These are phyloP conservation scores for Phytophthora ramorum DNA, from an alignment of 352 stramenopile genomes.

Conservation along the genomic window DNA sequence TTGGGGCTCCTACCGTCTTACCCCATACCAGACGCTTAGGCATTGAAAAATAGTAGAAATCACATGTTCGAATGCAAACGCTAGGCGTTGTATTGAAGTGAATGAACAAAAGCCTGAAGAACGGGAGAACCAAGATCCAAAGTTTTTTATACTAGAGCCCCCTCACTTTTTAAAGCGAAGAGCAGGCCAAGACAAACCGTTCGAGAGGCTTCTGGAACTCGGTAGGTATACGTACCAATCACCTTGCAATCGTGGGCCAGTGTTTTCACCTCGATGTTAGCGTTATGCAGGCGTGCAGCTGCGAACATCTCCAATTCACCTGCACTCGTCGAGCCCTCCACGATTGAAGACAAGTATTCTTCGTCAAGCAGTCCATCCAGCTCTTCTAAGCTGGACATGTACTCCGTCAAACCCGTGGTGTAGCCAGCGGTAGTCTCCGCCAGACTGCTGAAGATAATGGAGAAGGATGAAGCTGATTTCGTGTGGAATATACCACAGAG, in stretches of 20 bases:
- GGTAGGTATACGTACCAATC: not conserved
- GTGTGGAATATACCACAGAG: not conserved
- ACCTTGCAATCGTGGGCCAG: slow-evolving; percentile 1
- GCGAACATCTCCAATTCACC: slow-evolving; percentile 1
- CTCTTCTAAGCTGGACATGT: not conserved
- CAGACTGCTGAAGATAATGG: not conserved
- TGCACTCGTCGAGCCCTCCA: too few relatives aligned
- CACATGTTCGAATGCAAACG: too few relatives aligned
- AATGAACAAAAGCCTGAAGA: too few relatives aligned
- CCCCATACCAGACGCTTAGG: too few relatives aligned
- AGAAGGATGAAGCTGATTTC: not conserved
- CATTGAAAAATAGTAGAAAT: too few relatives aligned
- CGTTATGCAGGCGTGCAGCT: not conserved
- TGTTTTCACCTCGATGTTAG: not conserved
- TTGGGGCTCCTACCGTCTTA: too few relatives aligned
- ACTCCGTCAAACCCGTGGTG: not conserved
- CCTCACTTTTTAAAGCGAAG: too few relatives aligned
- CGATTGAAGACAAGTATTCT: not conserved
- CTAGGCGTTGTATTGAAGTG: too few relatives aligned
- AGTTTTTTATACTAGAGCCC: too few relatives aligned
- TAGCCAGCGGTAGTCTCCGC: not conserved
- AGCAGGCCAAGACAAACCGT: too few relatives aligned
- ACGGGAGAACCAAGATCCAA: too few relatives aligned
- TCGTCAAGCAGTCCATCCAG: not conserved
- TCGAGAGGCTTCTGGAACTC: too few relatives aligned